Percentiles rank a stretch among this genome's conserved stretches.
Evolutionary conservation across 148 eudicot species (phyloP).

Genomic region (Camellia lanceoleosa): DNA sequence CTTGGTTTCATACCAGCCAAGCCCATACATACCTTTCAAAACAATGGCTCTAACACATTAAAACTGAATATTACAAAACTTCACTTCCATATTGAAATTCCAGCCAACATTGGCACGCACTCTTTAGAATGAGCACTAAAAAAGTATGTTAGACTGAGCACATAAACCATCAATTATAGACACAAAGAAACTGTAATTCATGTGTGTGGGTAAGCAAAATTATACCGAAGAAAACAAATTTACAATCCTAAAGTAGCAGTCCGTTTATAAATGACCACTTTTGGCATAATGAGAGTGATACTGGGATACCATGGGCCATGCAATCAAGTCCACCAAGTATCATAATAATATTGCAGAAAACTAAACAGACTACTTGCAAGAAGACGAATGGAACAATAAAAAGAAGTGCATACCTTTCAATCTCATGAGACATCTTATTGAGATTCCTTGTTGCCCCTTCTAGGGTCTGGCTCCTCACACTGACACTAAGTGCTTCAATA

Average conservation of each 20-base stretch:
- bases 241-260: background rate
- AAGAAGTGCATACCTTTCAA: slow-evolving; percentile 60
- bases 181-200: background rate
- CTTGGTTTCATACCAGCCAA: too few species aligned
- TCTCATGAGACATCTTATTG: slow-evolving; percentile 75
- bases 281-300: background rate
- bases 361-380: background rate
- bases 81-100: too few species aligned
- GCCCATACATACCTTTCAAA: too few species aligned
- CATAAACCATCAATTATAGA: too few species aligned
- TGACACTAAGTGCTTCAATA: slow-evolving; percentile 97
- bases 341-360: background rate
- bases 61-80: too few species aligned
- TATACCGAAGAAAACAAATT: background rate
- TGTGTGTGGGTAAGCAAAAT: background rate
- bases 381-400: background rate
- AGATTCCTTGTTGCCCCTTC: slow-evolving; percentile 93
- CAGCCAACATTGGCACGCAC: too few species aligned
- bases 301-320: too few species aligned
- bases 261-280: background rate
- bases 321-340: background rate
- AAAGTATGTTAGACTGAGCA: too few species aligned
- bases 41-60: too few species aligned
- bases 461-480: slow-evolving; percentile 87
- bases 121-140: too few species aligned